Base-by-base conservation (phyloP, 2,329 filamentous ascomycete species). In the Parastagonospora nodorum region DNA sequence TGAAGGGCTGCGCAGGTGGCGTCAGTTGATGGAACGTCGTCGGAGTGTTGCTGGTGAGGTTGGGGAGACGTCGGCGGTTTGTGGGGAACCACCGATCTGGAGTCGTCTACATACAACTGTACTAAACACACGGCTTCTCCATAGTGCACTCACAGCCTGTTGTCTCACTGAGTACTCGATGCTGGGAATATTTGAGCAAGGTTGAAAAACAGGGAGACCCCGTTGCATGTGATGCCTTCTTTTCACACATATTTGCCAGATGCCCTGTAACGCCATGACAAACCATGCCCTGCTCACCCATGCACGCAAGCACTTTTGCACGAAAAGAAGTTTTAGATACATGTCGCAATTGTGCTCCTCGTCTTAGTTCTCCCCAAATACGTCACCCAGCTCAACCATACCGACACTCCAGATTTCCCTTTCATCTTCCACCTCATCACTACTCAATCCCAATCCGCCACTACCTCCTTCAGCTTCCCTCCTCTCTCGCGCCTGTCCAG, bases 361-460 rank as follows among this genome's bases (percentile, higher is more conserved):
- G 3, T 37, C 36, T 33, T 51, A 59, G 29, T 56, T 48, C 10
- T 64, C 60, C 3, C 55, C 63, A 62, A 69, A 69, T 8, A 69
- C 67, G 52, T 90, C 89, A 8, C 84, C 88, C 40, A 92, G 77
- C 71, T 97, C 93, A 42, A 96, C 86, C 75, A 88, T 92, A 5
- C 94, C 94, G 42, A 99, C 88, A 71, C 90, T 94, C 92, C 92
- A 96, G 56, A 99, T 87, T 78, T 99, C 94, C 74, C 85, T 88
- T 79, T 97, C 91, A 75, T 99, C 94, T 69, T 99, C 94, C 29
- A 86, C 79, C 77, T 99, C 94, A 73, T 99, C 94, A 68, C 90
- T 92, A 30, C 88, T 89, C 64, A 99, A 73, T 0, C 92, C 92
- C 42, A 97, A 71, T 0, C 92, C 91, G 40, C 92, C 92, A 51